Conservation (phyloP, 2,329 filamentous ascomycete species). For the Ambrosiella beaveri region DNA sequence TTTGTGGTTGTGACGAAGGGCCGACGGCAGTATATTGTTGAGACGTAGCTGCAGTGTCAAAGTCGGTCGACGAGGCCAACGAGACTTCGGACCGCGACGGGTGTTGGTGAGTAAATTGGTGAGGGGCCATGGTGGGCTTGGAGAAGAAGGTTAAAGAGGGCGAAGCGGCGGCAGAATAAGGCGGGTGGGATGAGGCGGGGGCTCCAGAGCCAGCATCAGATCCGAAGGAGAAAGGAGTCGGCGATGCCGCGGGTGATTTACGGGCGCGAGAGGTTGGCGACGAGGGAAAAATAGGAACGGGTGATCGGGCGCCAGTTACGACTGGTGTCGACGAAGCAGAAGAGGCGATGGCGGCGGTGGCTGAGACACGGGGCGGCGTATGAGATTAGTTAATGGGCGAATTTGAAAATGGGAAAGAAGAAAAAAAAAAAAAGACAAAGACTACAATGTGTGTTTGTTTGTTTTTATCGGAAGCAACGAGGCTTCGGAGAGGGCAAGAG, state of each 20-base stretch:
- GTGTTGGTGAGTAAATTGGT: slow-evolving; percentile 24
- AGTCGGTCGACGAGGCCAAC: slow-evolving; percentile 30
- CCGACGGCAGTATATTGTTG: background rate
- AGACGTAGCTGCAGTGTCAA: slow-evolving; percentile 21
- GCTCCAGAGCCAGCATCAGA: background rate
- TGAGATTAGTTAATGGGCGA: background rate
- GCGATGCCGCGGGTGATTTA: background rate
- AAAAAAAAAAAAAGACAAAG: background rate
- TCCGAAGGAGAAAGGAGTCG: background rate
- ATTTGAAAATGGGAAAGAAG: background rate
- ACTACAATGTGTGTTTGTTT: too few relatives aligned
- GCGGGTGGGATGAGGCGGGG: background rate
- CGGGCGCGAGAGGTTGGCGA: background rate
- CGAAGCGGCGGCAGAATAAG: background rate
- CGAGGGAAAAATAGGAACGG: background rate
- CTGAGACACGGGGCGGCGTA: background rate
- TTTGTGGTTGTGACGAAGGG: background rate
- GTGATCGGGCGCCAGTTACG: background rate
- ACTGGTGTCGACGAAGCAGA: background rate
- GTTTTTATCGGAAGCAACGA: too few relatives aligned
- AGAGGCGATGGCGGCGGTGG: background rate
- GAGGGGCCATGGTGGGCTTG: slow-evolving; percentile 17
- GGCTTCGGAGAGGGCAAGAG: background rate
- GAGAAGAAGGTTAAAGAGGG: slow-evolving; percentile 14
- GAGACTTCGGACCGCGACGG: slow-evolving; percentile 36